Evolutionary conservation across 768 basidiomycete genomes (phyloP), one percentile per base, ranked within the genome.

Genomic region (Suillus paluster): DNA sequence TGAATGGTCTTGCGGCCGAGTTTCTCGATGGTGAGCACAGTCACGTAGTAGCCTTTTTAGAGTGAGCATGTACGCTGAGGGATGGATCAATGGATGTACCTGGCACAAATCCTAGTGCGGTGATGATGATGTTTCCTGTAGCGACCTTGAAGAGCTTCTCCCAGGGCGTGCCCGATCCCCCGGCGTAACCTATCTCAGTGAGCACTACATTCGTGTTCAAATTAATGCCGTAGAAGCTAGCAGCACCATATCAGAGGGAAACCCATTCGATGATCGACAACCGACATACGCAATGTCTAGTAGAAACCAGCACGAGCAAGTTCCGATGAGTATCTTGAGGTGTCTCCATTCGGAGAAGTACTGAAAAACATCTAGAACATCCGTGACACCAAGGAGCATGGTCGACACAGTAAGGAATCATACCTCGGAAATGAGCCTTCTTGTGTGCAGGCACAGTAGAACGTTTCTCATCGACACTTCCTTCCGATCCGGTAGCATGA

Each of bases 341-440:
- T 93, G 89, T 7, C 84, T 77, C 89, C 89, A 91, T 70, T 91
- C 83, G 6, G 84, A 84, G 71, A 92, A 89, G 75, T 94, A 92
- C 0, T 60, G 59, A 52, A 85, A 15, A 70, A 90, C 91, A 57
- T 91, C 91, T 84, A 41, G 15, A 62, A 62, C 4, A 3, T 42
- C n/a, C 11, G 48, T 34, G 23, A 57, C 25, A 57, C 42, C 45
- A 55, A 23, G 30, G 27, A 30, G 36, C 17, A 52, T 27, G 63
- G 45, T 14, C 8, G 23, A 25, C 4, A 11, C 45, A 53, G 27
- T 17, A 21, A 19, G 0, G 0, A n/a, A 27, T 52, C 72, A 17
- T 63, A 84, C 85, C 86, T 44, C 61, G 69, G 57, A 85, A 82
- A 63, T 88, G 88, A 4, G 81, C 80, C 64, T 83, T 81, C 70